Evolutionary conservation across 345 rosid species (phyloP).

Genomic region (Eucalyptus decipiens): DNA sequence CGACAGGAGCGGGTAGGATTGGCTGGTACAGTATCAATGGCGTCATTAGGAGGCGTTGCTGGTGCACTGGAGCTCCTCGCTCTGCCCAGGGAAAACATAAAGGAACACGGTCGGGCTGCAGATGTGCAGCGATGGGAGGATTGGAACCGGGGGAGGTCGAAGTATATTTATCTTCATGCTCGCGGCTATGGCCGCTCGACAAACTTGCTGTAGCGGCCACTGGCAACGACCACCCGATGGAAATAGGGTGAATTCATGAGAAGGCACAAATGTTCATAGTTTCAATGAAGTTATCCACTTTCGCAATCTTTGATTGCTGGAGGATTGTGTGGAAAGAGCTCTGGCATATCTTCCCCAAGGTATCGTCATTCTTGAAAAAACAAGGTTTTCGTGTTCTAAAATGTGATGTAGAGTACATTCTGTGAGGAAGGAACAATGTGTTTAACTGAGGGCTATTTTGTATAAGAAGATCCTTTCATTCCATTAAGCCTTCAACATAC

Average conservation of each 20-base stretch:
- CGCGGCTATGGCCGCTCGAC: not conserved
- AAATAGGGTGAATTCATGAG: not conserved
- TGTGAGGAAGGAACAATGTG: not conserved
- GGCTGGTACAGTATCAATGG: not conserved
- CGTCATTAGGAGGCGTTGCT: not conserved
- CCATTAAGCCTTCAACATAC: not conserved
- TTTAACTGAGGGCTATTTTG: not conserved
- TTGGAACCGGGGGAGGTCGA: not conserved
- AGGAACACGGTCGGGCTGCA: not conserved
- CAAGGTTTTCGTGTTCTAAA: not conserved
- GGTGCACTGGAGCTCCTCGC: not conserved
- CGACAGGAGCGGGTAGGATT: not conserved
- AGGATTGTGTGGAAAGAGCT: not conserved
- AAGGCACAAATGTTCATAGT: not conserved
- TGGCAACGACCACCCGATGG: not conserved
- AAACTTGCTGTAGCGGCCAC: not conserved
- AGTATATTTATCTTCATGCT: not conserved
- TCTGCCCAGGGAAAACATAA: not conserved
- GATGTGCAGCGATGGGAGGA: not conserved
- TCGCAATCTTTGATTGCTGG: not conserved
- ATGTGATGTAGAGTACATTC: not conserved
- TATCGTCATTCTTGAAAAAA: not conserved
- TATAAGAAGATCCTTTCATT: not conserved
- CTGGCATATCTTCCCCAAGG: not conserved
- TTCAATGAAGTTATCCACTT: not conserved